A percentile compares a stretch with the other conserved stretches of the same genome.
These are phyloP conservation scores for Penicillium simplicissimum DNA, from an alignment of 495 filamentous ascomycete species.

Conservation along the genomic window DNA sequence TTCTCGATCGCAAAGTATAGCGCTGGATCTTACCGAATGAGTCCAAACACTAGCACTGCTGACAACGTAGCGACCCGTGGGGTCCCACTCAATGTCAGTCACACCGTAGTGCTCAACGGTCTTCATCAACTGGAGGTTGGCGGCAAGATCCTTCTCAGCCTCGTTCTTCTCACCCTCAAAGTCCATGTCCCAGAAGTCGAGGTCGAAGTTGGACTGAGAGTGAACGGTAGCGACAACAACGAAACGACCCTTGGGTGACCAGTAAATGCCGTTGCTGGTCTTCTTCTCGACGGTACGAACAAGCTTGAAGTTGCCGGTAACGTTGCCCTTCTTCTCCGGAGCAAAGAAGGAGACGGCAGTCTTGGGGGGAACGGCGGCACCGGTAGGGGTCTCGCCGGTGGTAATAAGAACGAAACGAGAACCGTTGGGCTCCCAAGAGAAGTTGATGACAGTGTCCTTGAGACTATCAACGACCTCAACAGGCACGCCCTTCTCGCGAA, in stretches of 20 bases:
- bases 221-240: slow-evolving; percentile 89
- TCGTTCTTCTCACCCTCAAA: slow-evolving; percentile 96
- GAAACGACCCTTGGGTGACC: slow-evolving; percentile 96
- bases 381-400: slow-evolving; percentile 76
- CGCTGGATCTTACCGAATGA: slow-evolving; percentile 68
- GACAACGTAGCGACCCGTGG: slow-evolving; percentile 89
- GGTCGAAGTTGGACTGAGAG: slow-evolving; percentile 87
- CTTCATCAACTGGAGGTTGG: slow-evolving; percentile 91
- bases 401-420: slow-evolving; percentile 97
- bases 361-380: slow-evolving; percentile 86
- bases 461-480: slow-evolving; percentile 97
- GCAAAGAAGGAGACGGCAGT: slow-evolving; percentile 94
- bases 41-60: slow-evolving; percentile 93
- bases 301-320: slow-evolving; percentile 90
- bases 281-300: slow-evolving; percentile 94
- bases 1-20: no score
- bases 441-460: slow-evolving; percentile 98
- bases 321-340: slow-evolving; percentile 84
- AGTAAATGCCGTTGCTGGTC: slow-evolving; percentile 98
- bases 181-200: slow-evolving; percentile 97
- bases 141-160: slow-evolving; percentile 88
- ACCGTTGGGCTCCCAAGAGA: slow-evolving; percentile 97
- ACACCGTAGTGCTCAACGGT: slow-evolving; percentile 94
- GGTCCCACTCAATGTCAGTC: slow-evolving; percentile 97
- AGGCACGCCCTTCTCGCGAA: slow-evolving; percentile 93